Evolutionary conservation across 805 yeast species (phyloP).

Genomic region (Tetrapisispora taiwanensis): DNA sequence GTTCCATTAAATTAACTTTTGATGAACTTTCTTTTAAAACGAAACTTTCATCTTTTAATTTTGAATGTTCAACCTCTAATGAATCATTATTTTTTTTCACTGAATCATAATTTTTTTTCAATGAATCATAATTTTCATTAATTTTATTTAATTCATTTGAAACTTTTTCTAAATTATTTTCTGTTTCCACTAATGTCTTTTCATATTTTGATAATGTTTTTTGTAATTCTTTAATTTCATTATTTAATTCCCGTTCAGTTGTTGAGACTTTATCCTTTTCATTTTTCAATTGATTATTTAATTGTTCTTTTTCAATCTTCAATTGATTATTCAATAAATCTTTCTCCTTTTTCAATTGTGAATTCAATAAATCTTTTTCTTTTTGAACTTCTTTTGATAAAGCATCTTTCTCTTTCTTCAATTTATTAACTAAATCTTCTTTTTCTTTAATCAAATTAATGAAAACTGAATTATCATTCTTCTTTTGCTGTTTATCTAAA

Average conservation of each 20-base stretch:
- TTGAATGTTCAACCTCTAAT: neutral
- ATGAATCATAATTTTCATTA: slow-evolving; percentile 14
- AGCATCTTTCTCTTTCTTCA: slow-evolving; percentile 28
- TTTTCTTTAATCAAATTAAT: slow-evolving; percentile 27
- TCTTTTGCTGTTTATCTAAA: slow-evolving; percentile 1
- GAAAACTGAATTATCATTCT: slow-evolving; percentile 11
- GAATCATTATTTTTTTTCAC: slow-evolving; percentile 11
- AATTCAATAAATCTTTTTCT: slow-evolving; percentile 43
- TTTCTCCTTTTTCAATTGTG: slow-evolving; percentile 35
- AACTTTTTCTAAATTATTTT: neutral
- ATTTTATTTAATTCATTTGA: slow-evolving; percentile 2
- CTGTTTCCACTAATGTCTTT: slow-evolving; percentile 10
- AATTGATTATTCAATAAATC: slow-evolving; percentile 8
- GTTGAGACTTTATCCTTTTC: slow-evolving; percentile 37
- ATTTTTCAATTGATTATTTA: neutral
- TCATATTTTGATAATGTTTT: slow-evolving; percentile 30
- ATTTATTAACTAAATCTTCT: slow-evolving; percentile 50
- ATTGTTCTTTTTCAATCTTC: slow-evolving; percentile 28
- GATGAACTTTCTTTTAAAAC: neutral
- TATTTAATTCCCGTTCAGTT: slow-evolving; percentile 60
- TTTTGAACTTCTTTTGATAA: neutral
- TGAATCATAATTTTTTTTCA: slow-evolving; percentile 17
- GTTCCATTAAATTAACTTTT: neutral
- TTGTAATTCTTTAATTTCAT: slow-evolving; percentile 53
- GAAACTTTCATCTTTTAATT: slow-evolving; percentile 12